Conservation (phyloP, 257 asterid genomes). For the Cordia subcordata region DNA sequence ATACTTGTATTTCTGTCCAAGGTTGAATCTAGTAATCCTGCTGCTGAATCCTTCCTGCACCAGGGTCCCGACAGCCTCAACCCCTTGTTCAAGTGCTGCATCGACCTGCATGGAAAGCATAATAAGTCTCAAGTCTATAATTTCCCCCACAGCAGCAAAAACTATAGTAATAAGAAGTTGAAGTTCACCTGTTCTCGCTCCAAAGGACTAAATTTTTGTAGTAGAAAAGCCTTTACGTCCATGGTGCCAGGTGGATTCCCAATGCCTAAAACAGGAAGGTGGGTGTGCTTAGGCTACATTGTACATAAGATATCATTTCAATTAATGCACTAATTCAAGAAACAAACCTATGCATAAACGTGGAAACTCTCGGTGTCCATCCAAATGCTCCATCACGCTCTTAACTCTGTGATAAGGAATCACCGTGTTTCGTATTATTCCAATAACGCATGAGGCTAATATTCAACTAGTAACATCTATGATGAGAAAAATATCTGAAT, state of each 20-base stretch:
- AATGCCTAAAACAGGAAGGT: slow-evolving; percentile 42
- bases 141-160: not conserved
- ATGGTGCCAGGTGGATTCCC: slow-evolving; percentile 94
- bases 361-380: slow-evolving; percentile 81
- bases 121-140: not conserved
- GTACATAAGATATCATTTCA: slow-evolving; percentile 4
- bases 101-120: slow-evolving; percentile 47
- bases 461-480: not conserved
- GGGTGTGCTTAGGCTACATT: slow-evolving; percentile 5
- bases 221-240: slow-evolving; percentile 94
- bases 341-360: slow-evolving; percentile 83
- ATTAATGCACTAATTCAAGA: slow-evolving; percentile 6
- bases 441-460: not conserved
- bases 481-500: not conserved
- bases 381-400: slow-evolving; percentile 87
- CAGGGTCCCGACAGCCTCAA: slow-evolving; percentile 64
- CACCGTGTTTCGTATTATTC: not conserved
- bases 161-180: not conserved
- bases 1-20: slow-evolving; percentile 91
- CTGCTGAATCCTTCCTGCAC: slow-evolving; percentile 68
- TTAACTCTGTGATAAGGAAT: slow-evolving; percentile 54
- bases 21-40: slow-evolving; percentile 72
- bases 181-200: slow-evolving; percentile 69
- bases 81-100: slow-evolving; percentile 82
- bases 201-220: slow-evolving; percentile 74